Conservation (phyloP, 1,139 yeast genomes). For the Zygosaccharomyces pseudobailii region DNA sequence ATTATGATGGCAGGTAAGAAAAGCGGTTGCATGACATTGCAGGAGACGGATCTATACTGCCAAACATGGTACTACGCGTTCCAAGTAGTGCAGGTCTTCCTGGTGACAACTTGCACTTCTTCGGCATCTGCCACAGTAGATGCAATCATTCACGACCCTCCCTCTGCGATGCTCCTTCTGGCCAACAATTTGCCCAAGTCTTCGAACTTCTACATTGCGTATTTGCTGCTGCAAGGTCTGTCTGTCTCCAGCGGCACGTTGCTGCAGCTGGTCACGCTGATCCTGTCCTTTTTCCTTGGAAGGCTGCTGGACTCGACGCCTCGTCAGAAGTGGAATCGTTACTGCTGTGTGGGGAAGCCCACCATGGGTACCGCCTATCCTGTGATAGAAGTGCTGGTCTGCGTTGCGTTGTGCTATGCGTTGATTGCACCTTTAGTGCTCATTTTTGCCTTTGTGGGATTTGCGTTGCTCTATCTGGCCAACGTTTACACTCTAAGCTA, state of each 20-base stretch:
- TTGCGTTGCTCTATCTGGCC: conserved; percentile 54
- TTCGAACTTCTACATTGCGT: conserved; percentile 70
- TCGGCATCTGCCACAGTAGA: conserved; percentile 69
- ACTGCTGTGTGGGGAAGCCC: conserved; percentile 44
- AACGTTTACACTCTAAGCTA: conserved; percentile 55
- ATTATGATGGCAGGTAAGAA: conserved; percentile 66
- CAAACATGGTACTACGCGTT: conserved; percentile 86
- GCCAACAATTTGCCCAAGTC: conserved; percentile 62
- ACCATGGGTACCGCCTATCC: conserved; percentile 79
- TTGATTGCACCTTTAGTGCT: conserved; percentile 74
- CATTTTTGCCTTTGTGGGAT: conserved; percentile 57
- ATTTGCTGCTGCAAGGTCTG: conserved; percentile 60
- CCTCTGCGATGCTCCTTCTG: conserved; percentile 50
- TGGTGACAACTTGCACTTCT: conserved; percentile 76
- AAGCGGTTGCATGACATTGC: conserved; percentile 66
- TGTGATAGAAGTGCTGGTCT: conserved; percentile 61
- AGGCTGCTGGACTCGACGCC: conserved; percentile 54
- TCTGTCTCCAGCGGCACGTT: conserved; percentile 62
- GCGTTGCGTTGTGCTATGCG: conserved; percentile 68
- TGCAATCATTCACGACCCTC: conserved; percentile 50
- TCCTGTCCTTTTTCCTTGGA: conserved; percentile 41
- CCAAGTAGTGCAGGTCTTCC: conserved; percentile 79
- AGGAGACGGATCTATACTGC: conserved; percentile 71
- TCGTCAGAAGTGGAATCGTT: conserved; percentile 53
- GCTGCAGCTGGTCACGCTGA: conserved; percentile 46